Conservation (phyloP, 495 filamentous ascomycete genomes). For the Podospora pseudopauciseta region DNA sequence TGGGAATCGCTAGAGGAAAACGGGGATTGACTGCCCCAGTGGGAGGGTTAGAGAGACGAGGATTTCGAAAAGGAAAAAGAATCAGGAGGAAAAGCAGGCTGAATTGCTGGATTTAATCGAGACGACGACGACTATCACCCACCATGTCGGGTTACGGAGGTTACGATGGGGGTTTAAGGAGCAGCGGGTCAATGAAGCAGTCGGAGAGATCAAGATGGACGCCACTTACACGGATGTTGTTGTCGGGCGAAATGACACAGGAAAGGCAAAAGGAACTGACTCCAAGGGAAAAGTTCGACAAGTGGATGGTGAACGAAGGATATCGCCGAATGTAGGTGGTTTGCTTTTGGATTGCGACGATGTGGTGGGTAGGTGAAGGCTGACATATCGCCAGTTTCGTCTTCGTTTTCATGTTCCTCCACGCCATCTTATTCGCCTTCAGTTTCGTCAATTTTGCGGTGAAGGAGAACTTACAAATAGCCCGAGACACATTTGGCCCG, state of each 20-base stretch:
- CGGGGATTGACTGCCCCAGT: slow-evolving; percentile 19
- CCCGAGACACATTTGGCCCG: slow-evolving; percentile 61
- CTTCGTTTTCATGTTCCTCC: slow-evolving; percentile 62
- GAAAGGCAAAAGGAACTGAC: slow-evolving; percentile 59
- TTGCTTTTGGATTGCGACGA: background rate
- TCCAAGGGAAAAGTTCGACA: slow-evolving; percentile 48
- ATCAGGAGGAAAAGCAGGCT: slow-evolving; percentile 9
- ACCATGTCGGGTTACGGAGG: slow-evolving; percentile 44
- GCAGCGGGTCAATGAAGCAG: slow-evolving; percentile 36
- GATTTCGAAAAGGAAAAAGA: slow-evolving; percentile 13
- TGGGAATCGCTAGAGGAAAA: slow-evolving; percentile 12
- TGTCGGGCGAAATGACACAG: slow-evolving; percentile 66
- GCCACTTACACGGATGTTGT: slow-evolving; percentile 63
- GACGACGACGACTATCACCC: slow-evolving; percentile 15
- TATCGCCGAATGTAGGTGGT: slow-evolving; percentile 62
- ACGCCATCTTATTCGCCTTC: slow-evolving; percentile 66
- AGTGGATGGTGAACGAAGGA: slow-evolving; percentile 77
- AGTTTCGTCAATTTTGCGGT: slow-evolving; percentile 71
- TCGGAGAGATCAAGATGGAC: slow-evolving; percentile 66
- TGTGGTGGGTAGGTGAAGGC: background rate
- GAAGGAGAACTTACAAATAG: slow-evolving; percentile 63
- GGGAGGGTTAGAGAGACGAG: slow-evolving; percentile 20
- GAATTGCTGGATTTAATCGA: slow-evolving; percentile 12
- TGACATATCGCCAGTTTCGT: slow-evolving; percentile 56
- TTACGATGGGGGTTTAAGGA: slow-evolving; percentile 29